These are phyloP conservation scores for Trichoderma citrinoviride DNA, from an alignment of 2,329 filamentous ascomycete species.

Conservation along the genomic window DNA sequence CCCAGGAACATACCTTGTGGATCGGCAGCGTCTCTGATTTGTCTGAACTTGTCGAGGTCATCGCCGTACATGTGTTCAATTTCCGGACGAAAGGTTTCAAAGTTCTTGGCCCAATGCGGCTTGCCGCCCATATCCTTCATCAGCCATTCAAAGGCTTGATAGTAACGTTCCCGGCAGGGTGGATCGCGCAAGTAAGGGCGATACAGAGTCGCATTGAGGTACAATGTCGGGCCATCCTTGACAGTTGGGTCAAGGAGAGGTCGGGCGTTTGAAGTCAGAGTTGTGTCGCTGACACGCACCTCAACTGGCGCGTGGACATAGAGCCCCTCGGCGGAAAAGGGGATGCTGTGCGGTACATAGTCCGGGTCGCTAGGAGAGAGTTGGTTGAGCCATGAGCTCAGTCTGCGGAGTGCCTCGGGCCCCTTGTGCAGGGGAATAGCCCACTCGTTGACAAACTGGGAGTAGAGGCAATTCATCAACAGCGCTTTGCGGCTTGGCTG, in stretches of 20 bases:
- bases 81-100: constrained; percentile 58
- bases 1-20: constrained; percentile 85
- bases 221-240: constrained; percentile 69
- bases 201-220: constrained; percentile 88
- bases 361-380: constrained; percentile 60
- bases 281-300: constrained; percentile 79
- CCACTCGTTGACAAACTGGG: constrained; percentile 99
- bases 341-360: constrained; percentile 67
- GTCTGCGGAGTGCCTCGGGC: constrained; percentile 77
- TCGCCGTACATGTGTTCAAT: constrained; percentile 67
- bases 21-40: constrained; percentile 67
- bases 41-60: constrained; percentile 64
- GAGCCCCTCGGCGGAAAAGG: constrained; percentile 73
- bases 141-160: constrained; percentile 84
- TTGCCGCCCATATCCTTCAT: constrained; percentile 81
- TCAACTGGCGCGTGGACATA: constrained; percentile 90
- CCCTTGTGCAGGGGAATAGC: constrained; percentile 82
- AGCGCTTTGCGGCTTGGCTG: constrained; percentile 78
- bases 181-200: constrained; percentile 76
- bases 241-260: constrained; percentile 68
- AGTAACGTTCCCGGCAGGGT: constrained; percentile 73
- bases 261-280: constrained; percentile 35
- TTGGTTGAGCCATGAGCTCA: constrained; percentile 80
- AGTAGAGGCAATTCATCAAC: constrained; percentile 96
- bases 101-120: constrained; percentile 95